These are phyloP conservation scores for Artomyces pyxidatus DNA, from an alignment of 768 basidiomycete genomes.

Conservation along the genomic window DNA sequence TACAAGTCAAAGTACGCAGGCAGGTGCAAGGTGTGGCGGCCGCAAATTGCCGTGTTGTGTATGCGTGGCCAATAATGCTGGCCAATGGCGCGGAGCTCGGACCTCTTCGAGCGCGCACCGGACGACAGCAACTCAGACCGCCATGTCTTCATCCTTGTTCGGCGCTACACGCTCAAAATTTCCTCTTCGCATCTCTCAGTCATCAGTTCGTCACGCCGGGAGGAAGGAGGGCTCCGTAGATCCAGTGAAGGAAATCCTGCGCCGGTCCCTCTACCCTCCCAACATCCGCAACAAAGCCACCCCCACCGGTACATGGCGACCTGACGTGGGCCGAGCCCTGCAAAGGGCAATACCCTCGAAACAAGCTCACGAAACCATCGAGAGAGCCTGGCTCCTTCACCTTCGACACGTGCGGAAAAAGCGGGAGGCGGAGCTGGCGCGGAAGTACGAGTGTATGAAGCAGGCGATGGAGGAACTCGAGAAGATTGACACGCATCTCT, in stretches of 20 bases:
- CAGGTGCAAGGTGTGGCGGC: too few relatives aligned
- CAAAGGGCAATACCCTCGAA: conserved; percentile 80
- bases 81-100: too few relatives aligned
- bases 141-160: conserved; percentile 36
- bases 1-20: too few relatives aligned
- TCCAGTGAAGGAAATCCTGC: conserved; percentile 64
- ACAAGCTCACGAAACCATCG: conserved; percentile 88
- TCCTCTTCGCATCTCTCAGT: conserved; percentile 26
- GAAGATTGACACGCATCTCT: conserved; percentile 45
- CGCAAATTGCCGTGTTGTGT: too few relatives aligned
- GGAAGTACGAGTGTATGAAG: conserved; percentile 79
- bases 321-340: conserved; percentile 67
- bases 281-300: conserved; percentile 63
- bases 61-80: too few relatives aligned
- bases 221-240: conserved; percentile 39
- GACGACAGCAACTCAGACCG: too few relatives aligned
- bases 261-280: conserved; percentile 72
- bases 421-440: conserved; percentile 56
- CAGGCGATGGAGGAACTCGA: conserved; percentile 79
- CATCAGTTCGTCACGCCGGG: conserved; percentile 30
- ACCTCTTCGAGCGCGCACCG: too few relatives aligned
- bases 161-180: conserved; percentile 25
- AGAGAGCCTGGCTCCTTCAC: conserved; percentile 83
- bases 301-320: conserved; percentile 80
- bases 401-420: conserved; percentile 64